Evolutionary conservation across 441 rosid species (phyloP), one percentile per base, ranked within the genome.

Genomic region (Syzygium syzygioides): DNA sequence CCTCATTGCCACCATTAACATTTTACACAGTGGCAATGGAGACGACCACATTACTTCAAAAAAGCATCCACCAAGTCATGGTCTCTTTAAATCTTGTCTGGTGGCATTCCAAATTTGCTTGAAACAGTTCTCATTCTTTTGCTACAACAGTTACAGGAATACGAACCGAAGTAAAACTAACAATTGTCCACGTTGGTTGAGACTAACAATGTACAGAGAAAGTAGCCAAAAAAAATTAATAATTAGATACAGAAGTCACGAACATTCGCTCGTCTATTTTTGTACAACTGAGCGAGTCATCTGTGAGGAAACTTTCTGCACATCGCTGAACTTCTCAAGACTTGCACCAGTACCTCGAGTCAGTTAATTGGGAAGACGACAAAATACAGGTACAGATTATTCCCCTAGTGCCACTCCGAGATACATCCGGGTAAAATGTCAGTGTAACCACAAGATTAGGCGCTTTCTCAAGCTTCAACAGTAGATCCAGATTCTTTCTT

Each of bases 401-500:
- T 71, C 52, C 83, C 83, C 52, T 71, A 17, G 17, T 37, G 52
- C 83, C 83, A 20, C 83, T 37, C 83, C 83, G 52, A 23, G 52
- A 76, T 12, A 76, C 83, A 76, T 37, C 83, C 83, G 9, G 52
- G 83, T 76, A 41, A 95, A 89, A 91, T 91, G 89, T 91, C 92
- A 13, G 89, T 91, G 86, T 94, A 93, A 25, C 93, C 90, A 90
- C 93, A 91, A 68, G 91, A 93, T 86, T 95, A 88, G 88, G 92
- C 60, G 57, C 88, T 90, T 86, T 91, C 95, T 90, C 92, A 91
- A 86, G 91, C 93, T 92, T 92, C 96, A 14, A 94, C 92, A 60
- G 91, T 91, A 55, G 97, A 91, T 45, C 94, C 92, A 52, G 94
- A 80, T 80, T 98, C 98, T 92, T 96, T 95, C 95, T 95, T 97